These are phyloP conservation scores for Speleostelium caveatum DNA, from an alignment of 78 protist species.

Conservation along the genomic window DNA sequence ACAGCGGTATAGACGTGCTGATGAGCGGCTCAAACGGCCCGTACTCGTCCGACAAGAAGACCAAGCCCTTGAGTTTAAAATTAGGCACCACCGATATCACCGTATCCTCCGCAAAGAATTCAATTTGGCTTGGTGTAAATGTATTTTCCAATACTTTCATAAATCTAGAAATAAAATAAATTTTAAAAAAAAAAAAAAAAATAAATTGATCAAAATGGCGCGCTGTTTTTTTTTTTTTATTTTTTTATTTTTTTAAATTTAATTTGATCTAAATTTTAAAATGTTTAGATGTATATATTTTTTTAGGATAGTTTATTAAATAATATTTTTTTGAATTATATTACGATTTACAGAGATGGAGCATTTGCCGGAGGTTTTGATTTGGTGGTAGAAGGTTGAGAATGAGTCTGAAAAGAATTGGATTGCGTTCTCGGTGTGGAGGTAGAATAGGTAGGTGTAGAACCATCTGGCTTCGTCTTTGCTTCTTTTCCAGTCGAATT, in stretches of 20 bases:
- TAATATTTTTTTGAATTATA: too few relatives aligned
- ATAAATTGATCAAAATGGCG: not conserved
- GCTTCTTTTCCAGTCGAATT: too few relatives aligned
- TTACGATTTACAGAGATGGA: too few relatives aligned
- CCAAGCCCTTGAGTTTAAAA: slow-evolving; percentile 35
- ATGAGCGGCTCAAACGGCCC: slow-evolving; percentile 50
- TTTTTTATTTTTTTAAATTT: not conserved
- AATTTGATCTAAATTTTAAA: too few relatives aligned
- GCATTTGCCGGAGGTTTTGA: too few relatives aligned
- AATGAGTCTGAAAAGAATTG: too few relatives aligned
- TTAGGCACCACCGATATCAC: slow-evolving; percentile 31
- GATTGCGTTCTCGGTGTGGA: too few relatives aligned
- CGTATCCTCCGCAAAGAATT: slow-evolving; percentile 64
- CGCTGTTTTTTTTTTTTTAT: not conserved
- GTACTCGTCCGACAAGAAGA: slow-evolving; percentile 48
- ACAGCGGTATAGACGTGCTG: slow-evolving; percentile 30
- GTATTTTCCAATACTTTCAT: not conserved
- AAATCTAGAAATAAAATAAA: not conserved
- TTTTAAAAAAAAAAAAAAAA: not conserved
- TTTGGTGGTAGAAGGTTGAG: too few relatives aligned
- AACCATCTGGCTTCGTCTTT: too few relatives aligned
- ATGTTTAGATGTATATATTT: too few relatives aligned
- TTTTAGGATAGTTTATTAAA: too few relatives aligned
- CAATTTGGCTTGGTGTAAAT: slow-evolving; percentile 26
- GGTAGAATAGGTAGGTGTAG: too few relatives aligned